Evolutionary conservation across 495 filamentous ascomycete genomes (phyloP).

Genomic region (Penicillium malachiteum): DNA sequence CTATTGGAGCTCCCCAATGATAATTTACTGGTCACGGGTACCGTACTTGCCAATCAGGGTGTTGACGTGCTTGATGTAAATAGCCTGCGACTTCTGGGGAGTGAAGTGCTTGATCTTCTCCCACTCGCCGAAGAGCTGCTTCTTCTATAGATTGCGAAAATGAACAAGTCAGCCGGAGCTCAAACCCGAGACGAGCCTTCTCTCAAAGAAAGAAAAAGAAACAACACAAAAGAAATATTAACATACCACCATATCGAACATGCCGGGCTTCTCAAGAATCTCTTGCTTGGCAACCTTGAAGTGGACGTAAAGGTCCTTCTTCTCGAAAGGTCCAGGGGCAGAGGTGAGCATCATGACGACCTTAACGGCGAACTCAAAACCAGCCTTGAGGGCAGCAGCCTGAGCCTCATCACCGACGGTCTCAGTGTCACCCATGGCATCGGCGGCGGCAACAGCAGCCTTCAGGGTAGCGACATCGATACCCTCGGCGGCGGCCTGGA

Average conservation of each 20-base stretch:
- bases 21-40: slow-evolving; percentile 23
- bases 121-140: slow-evolving; percentile 79
- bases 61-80: slow-evolving; percentile 73
- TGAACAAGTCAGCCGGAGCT: not conserved
- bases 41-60: slow-evolving; percentile 66
- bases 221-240: not conserved
- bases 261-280: slow-evolving; percentile 41
- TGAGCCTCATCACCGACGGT: slow-evolving; percentile 20
- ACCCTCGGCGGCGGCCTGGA: slow-evolving; percentile 28
- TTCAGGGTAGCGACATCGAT: slow-evolving; percentile 33
- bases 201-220: not conserved
- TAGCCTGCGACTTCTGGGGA: slow-evolving; percentile 63
- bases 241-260: slow-evolving; percentile 56
- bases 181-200: not conserved
- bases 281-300: slow-evolving; percentile 58
- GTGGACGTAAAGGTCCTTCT: slow-evolving; percentile 56
- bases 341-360: slow-evolving; percentile 60
- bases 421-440: slow-evolving; percentile 18
- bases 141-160: slow-evolving; percentile 52
- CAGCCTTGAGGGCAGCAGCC: slow-evolving; percentile 18
- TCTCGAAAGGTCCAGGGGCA: slow-evolving; percentile 51
- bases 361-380: slow-evolving; percentile 43
- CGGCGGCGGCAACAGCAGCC: slow-evolving; percentile 19
- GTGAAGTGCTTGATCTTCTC: slow-evolving; percentile 58
- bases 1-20: not conserved